Base-by-base conservation (phyloP, 139 green algal species). In the Chlamydomonas incerta region DNA sequence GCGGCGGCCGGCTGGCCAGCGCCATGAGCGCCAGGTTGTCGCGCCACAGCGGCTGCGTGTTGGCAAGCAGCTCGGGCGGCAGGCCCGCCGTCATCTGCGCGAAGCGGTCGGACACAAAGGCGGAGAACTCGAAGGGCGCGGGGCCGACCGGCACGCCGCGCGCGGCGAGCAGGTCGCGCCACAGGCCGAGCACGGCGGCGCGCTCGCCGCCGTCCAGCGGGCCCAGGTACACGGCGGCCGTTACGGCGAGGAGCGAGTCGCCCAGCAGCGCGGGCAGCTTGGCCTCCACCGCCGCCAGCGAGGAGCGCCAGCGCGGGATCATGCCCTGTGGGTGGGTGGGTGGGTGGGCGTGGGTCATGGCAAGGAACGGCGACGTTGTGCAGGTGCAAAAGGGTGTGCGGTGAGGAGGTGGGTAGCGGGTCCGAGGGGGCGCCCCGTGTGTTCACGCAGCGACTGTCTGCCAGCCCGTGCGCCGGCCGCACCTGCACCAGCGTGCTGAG, bases 131-230 rank as follows among this genome's bases (percentile, higher is more conserved):
- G 52, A 75, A 85, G 62, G 77, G 77, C 72, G 72, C 50, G n/a
- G 62, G 73, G 34, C 83, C 73, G 62, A 88, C 83, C 3, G 83
- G 83, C 83, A 88, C 72, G 3, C 46, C 83, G 18, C 37, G 60
- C 66, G 57, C 4, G 66, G 37, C 14, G n/a, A 85, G 80, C 50
- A 85, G 80, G n/a, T 85, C 80, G 18, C 73, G 66, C 87, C 73
- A 87, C 50, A 80, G 79, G 37, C 41, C 79, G 71, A 90, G 63
- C 63, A 86, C 87, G 26, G 82, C 69, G 9, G 21, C 34, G 3
- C 87, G 81, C 76, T 91, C 81, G 21, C 31, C 65, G 68, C 75
- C 60, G 69, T 87, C 74, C 82, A 91, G 68, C 10, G 82, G 58
- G 8, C 87, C 87, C 35, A 80, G 68, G 76, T 91, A 91, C 41